A percentile compares a stretch with the other conserved stretches of the same genome.
These are phyloP conservation scores for Macadamia tetraphylla DNA, from an alignment of 164 flowering plant genomes.

Conservation along the genomic window DNA sequence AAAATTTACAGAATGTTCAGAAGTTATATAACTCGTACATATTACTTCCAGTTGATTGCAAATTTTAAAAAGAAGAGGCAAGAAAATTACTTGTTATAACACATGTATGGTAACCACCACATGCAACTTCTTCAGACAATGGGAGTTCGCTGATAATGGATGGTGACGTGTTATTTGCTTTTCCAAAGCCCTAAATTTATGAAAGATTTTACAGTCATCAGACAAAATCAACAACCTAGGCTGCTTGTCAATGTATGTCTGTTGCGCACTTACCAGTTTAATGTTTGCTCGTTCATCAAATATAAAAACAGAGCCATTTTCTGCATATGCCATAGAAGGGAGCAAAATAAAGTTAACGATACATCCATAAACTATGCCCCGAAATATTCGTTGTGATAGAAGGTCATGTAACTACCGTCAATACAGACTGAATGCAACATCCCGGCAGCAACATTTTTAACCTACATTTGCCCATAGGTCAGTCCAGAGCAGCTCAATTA, in stretches of 20 bases:
- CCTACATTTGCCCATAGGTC: slow-evolving; percentile 29
- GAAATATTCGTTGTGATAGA: not conserved
- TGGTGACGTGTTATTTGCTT: slow-evolving; percentile 36
- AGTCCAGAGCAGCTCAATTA: slow-evolving; percentile 3
- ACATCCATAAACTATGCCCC: not conserved
- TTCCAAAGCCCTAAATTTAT: slow-evolving; percentile 46
- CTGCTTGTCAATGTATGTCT: not conserved
- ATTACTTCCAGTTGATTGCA: too few species aligned
- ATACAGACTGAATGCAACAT: slow-evolving; percentile 83
- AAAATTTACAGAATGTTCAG: too few species aligned
- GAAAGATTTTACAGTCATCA: slow-evolving; percentile 2
- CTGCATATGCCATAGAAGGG: slow-evolving; percentile 28
- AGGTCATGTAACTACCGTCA: slow-evolving; percentile 43
- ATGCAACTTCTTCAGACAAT: slow-evolving; percentile 63
- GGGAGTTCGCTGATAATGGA: slow-evolving; percentile 50
- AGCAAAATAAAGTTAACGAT: not conserved
- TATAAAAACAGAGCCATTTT: slow-evolving; percentile 64
- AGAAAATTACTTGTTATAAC: slow-evolving; percentile 58
- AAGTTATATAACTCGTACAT: too few species aligned
- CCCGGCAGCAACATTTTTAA: slow-evolving; percentile 77
- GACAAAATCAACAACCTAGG: slow-evolving; percentile 1
- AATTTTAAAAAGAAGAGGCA: not conserved
- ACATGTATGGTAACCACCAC: slow-evolving; percentile 98
- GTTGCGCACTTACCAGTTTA: slow-evolving; percentile 41
- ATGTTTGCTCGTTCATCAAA: slow-evolving; percentile 66